A percentile compares a stretch with the other conserved stretches of the same genome.
Conservation (phyloP, 768 basidiomycete genomes). For the Amanita inopinata region DNA sequence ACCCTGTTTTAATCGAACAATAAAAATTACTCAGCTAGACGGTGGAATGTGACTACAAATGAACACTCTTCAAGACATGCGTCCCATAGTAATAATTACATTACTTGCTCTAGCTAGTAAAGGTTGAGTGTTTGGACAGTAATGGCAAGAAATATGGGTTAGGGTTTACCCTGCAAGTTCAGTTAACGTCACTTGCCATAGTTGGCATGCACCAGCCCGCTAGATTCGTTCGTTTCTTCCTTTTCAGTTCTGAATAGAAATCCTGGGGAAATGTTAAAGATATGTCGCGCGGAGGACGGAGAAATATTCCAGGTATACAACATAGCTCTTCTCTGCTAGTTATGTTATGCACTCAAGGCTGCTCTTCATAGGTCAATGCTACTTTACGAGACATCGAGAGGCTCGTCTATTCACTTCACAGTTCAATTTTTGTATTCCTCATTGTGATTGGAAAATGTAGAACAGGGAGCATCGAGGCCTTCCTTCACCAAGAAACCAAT, state of each 20-base stretch:
- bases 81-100: neutral
- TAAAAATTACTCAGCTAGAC: no score
- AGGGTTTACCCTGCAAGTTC: conserved; percentile 4
- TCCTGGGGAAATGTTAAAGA: conserved; percentile 40
- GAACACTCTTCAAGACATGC: no score
- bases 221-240: conserved; percentile 3
- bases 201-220: conserved; percentile 4
- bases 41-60: no score
- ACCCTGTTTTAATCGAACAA: no score
- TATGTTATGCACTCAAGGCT: neutral
- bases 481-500: conserved; percentile 63
- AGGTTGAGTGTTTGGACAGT: no score
- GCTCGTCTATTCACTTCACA: conserved; percentile 24
- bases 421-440: conserved; percentile 4
- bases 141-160: conserved; percentile 9
- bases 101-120: neutral
- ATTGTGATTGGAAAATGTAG: conserved; percentile 24
- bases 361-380: conserved; percentile 39
- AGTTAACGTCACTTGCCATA: conserved; percentile 5
- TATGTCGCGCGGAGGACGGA: conserved; percentile 59
- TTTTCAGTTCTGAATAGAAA: neutral
- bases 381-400: conserved; percentile 71
- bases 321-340: no score
- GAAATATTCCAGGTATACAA: conserved; percentile 51
- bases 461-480: conserved; percentile 56